Evolutionary conservation across 176 grass and related monocot species (phyloP), one percentile per base, ranked within the genome.

Genomic region (barley (Hordeum vulgare)): DNA sequence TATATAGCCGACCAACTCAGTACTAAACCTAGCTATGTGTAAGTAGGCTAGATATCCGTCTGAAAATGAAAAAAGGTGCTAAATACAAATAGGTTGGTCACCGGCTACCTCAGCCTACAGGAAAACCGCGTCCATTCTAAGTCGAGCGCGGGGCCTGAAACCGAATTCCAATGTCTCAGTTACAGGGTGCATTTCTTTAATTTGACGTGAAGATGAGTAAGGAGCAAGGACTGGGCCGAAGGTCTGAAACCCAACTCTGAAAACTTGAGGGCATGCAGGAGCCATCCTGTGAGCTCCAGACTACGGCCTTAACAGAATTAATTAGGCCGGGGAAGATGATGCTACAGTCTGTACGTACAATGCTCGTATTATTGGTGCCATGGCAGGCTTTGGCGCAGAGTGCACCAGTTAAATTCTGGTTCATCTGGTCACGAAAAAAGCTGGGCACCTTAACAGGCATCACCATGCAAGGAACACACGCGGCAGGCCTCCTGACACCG

Each of bases 361-460:
- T n/a, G 33, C 24, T 74, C 59, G 79, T 14, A 41, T 74, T 68
- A 75, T 61, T 47, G 49, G 69, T 73, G 24, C 14, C 9, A 28
- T 21, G 81, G 21, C 76, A 86, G 79, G 57, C 88, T 86, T 89
- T 86, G 79, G 35, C 15, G 74, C 84, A 86, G 66, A 53, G 34
- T 23, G 79, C 58, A 31, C 59, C 74, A 67, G 84, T 86, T 79
- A 83, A 89, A 83, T 74, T 60, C 73, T 90, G 66, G 73, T 74
- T 86, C 58, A 65, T 90, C 66, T 83, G 66, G 6, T 23, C 41
- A 73, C 66, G 73, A 11, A 68, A 84, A 90, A 90, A 53, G 88
- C 59, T 86, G 80, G 61, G 59, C 36, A 34, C 33, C 67, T 74
- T 34, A 78, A 79, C 80, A 79, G 88, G 59, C 51, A 86, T 71